These are phyloP conservation scores for Saturnispora mendoncae DNA, from an alignment of 805 yeast species.

Conservation along the genomic window DNA sequence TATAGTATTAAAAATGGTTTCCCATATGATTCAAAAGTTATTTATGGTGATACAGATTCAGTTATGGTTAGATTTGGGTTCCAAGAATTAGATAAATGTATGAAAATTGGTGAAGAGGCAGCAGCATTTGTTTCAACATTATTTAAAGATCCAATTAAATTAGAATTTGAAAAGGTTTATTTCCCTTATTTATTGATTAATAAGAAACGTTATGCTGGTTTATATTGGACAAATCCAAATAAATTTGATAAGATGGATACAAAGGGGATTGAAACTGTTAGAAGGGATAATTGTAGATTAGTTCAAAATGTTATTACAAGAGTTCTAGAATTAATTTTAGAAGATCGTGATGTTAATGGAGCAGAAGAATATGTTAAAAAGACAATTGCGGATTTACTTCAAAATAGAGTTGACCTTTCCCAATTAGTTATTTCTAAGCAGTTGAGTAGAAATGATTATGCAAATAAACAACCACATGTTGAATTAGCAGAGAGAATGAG, in stretches of 20 bases:
- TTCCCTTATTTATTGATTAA: constrained; percentile 90
- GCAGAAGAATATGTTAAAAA: constrained; percentile 81
- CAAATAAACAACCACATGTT: constrained; percentile 95
- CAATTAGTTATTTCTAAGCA: constrained; percentile 92
- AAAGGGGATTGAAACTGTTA: constrained; percentile 95
- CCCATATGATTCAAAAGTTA: constrained; percentile 77
- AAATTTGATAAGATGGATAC: constrained; percentile 96
- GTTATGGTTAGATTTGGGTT: constrained; percentile 98
- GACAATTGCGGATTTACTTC: constrained; percentile 82
- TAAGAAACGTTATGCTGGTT: constrained; percentile 94
- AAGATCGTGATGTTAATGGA: constrained; percentile 75
- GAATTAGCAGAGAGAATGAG: constrained; percentile 94
- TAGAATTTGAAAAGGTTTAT: constrained; percentile 95
- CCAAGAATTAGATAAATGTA: constrained; percentile 68
- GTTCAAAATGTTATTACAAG: constrained; percentile 93
- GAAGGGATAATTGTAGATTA: constrained; percentile 93
- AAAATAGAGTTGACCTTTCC: constrained; percentile 86
- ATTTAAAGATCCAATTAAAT: constrained; percentile 79
- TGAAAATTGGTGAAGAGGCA: constrained; percentile 90
- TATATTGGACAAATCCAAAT: constrained; percentile 91
- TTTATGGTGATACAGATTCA: constrained; percentile 98
- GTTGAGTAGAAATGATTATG: constrained; percentile 78
- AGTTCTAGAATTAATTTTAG: constrained; percentile 74
- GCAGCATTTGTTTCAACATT: constrained; percentile 76
- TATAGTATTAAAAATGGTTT: constrained; percentile 79